Conservation (phyloP, 1,139 yeast genomes). For the Eremothecium coryli region DNA sequence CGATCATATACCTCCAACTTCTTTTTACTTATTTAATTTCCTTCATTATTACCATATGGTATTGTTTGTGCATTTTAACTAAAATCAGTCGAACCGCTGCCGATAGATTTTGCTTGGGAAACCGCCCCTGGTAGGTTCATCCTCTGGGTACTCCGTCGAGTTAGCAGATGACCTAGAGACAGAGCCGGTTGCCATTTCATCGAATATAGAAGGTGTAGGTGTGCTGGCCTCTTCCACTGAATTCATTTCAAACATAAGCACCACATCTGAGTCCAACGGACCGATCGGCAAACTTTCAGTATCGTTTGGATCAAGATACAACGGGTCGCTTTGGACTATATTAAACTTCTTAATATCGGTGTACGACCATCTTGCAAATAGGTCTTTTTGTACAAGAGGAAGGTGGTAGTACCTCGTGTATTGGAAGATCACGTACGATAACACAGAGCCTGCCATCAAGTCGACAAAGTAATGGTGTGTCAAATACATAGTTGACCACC, state of each 20-base stretch:
- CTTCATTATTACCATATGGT: no score
- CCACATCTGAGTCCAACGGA: slow-evolving; percentile 15
- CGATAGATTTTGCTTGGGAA: slow-evolving; percentile 1
- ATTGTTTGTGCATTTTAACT: no score
- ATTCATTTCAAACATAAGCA: slow-evolving; percentile 14
- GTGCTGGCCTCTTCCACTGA: slow-evolving; percentile 15
- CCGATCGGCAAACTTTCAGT: slow-evolving; percentile 27
- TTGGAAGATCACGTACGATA: slow-evolving; percentile 62
- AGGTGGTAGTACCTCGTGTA: slow-evolving; percentile 64
- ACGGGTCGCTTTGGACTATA: slow-evolving; percentile 31
- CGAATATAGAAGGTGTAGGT: slow-evolving; percentile 23
- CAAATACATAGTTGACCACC: slow-evolving; percentile 98
- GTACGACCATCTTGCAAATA: slow-evolving; percentile 85
- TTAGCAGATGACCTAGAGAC: slow-evolving; percentile 28
- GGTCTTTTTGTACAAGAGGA: slow-evolving; percentile 54
- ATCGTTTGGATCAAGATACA: slow-evolving; percentile 23
- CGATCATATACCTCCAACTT: no score
- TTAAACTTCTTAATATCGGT: slow-evolving; percentile 30
- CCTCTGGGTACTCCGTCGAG: slow-evolving; percentile 18
- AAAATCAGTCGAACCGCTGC: slow-evolving; percentile 3
- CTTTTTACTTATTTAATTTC: no score
- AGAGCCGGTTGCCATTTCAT: slow-evolving; percentile 16
- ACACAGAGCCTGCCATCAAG: slow-evolving; percentile 78
- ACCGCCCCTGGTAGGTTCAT: slow-evolving; percentile 1
- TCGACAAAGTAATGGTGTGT: slow-evolving; percentile 94